Percentiles rank a stretch among this genome's conserved stretches.
phyloP scores from a whole-genome alignment of 768 basidiomycete genomes.

The Hypsizygus marmoreus region DNA sequence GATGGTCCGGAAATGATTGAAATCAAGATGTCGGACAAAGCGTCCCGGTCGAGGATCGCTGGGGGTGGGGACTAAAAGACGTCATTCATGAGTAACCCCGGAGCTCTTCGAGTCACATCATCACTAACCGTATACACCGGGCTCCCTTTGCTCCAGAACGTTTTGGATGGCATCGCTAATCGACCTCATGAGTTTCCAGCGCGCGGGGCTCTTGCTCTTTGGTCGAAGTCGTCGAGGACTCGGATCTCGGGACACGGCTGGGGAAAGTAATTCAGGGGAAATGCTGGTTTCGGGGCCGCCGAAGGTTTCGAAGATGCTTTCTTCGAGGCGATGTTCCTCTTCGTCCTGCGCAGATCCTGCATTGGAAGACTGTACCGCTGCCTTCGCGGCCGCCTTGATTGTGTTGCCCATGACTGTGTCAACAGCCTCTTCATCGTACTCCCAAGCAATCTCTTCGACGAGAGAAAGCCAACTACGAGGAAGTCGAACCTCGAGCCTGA shows the following conservation, averaged over 20 bases:
- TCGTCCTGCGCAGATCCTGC: slow-evolving; percentile 34
- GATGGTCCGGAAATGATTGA: slow-evolving; percentile 96
- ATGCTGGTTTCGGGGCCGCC: slow-evolving; percentile 69
- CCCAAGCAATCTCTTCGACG: slow-evolving; percentile 77
- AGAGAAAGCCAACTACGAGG: slow-evolving; percentile 85
- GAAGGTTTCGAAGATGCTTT: slow-evolving; percentile 59
- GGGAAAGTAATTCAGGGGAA: slow-evolving; percentile 74
- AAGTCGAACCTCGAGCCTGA: slow-evolving; percentile 72
- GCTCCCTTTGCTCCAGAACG: slow-evolving; percentile 60
- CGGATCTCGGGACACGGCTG: slow-evolving; percentile 80
- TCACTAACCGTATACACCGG: slow-evolving; percentile 71
- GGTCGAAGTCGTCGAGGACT: slow-evolving; percentile 75
- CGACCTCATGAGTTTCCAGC: slow-evolving; percentile 80
- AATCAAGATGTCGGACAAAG: slow-evolving; percentile 86
- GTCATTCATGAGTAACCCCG: neutral
- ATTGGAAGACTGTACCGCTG: slow-evolving; percentile 52
- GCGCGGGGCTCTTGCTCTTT: slow-evolving; percentile 79
- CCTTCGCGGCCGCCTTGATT: slow-evolving; percentile 65
- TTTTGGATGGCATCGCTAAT: slow-evolving; percentile 80
- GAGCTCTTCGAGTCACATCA: slow-evolving; percentile 3
- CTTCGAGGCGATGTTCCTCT: slow-evolving; percentile 54
- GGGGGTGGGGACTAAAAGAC: slow-evolving; percentile 59
- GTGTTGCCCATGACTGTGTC: slow-evolving; percentile 66
- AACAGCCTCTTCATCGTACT: slow-evolving; percentile 66
- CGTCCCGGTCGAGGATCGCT: slow-evolving; percentile 75